Conservation (phyloP, 129 eudicot genomes). For the Flaveria sonorensis region DNA sequence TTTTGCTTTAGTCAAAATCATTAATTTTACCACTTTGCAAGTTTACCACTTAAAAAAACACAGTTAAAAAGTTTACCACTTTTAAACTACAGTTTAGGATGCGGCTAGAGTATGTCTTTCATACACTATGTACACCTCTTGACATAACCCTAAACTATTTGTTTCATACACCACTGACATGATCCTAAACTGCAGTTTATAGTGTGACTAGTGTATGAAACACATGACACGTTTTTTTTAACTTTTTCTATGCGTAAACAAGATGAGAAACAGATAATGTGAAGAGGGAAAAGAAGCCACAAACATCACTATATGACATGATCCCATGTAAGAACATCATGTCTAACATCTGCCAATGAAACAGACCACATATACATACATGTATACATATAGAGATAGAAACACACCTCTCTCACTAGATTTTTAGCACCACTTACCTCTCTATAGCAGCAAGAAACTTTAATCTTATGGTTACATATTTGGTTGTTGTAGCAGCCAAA, state of each 20-base stretch:
- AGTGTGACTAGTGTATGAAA: no score
- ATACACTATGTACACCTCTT: no score
- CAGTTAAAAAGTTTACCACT: no score
- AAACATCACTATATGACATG: neutral
- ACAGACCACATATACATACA: neutral
- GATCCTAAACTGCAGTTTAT: no score
- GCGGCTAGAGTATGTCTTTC: no score
- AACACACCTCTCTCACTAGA: neutral
- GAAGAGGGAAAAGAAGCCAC: neutral
- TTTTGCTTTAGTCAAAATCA: neutral
- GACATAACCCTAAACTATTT: no score
- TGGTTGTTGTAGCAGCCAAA: constrained; percentile 4
- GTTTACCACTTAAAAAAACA: no score
- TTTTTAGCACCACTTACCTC: neutral
- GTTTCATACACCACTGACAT: no score
- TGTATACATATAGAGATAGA: neutral
- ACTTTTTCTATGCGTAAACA: neutral
- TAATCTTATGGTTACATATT: neutral
- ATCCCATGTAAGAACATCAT: no score
- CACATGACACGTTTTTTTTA: neutral
- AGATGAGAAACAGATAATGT: constrained; percentile 18
- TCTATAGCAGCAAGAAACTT: constrained; percentile 27
- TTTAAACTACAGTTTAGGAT: no score
- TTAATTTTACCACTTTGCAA: neutral
- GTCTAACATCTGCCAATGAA: no score